These are phyloP conservation scores for Parathielavia hyrcaniae DNA, from an alignment of 495 filamentous ascomycete genomes.

Conservation along the genomic window DNA sequence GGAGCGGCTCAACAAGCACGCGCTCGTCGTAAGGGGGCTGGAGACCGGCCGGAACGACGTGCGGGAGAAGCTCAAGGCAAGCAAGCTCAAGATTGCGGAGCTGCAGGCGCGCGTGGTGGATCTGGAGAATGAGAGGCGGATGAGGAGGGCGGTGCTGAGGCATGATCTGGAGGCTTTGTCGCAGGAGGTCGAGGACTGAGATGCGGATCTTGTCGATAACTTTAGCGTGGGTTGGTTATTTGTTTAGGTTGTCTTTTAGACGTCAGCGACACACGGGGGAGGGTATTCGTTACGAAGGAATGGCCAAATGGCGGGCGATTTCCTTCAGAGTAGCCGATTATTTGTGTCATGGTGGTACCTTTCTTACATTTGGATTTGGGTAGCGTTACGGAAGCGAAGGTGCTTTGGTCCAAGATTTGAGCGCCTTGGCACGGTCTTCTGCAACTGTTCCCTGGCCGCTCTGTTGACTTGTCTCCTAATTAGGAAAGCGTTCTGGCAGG, in stretches of 20 bases:
- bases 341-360: too few species aligned
- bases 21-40: conserved; percentile 51
- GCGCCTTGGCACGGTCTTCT: conserved; percentile 8
- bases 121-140: conserved; percentile 48
- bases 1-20: conserved; percentile 49
- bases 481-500: conserved; percentile 4
- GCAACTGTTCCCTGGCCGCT: not conserved
- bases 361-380: too few species aligned
- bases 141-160: conserved; percentile 15
- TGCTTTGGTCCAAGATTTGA: not conserved
- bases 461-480: conserved; percentile 28
- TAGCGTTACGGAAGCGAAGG: not conserved
- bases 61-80: conserved; percentile 53
- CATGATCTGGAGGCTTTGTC: conserved; percentile 21
- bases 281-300: too few species aligned
- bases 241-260: too few species aligned
- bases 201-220: not conserved
- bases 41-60: conserved; percentile 57
- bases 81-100: conserved; percentile 53
- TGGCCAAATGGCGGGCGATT: too few species aligned
- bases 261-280: too few species aligned
- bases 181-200: not conserved
- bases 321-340: too few species aligned
- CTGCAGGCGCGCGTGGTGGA: conserved; percentile 43
- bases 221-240: too few species aligned